Conservation (phyloP, 257 asterid genomes). For the Linaria vulgaris region DNA sequence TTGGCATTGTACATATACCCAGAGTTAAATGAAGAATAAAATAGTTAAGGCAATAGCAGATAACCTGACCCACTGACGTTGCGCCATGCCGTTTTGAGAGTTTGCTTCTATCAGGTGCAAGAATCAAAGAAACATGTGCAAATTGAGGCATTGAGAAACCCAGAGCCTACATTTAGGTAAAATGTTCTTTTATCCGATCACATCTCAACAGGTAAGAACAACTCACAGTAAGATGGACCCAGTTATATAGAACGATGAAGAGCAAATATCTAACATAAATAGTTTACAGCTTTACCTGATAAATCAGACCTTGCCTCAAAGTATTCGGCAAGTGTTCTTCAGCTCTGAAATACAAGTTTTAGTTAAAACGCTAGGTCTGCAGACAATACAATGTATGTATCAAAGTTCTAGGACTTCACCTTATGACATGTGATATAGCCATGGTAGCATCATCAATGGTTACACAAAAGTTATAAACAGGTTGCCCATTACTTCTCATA, state of each 20-base stretch:
- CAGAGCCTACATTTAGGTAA: constrained; percentile 57
- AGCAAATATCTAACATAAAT: constrained; percentile 5
- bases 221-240: constrained; percentile 20
- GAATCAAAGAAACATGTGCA: constrained; percentile 94
- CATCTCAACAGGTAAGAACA: constrained; percentile 24
- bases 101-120: constrained; percentile 95
- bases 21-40: constrained; percentile 6
- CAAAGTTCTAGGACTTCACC: constrained; percentile 40
- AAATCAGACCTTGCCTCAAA: constrained; percentile 89
- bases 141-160: constrained; percentile 84
- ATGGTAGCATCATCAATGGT: constrained; percentile 96
- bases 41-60: constrained; percentile 19
- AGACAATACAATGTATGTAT: constrained; percentile 21
- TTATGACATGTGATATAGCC: constrained; percentile 96
- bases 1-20: background rate
- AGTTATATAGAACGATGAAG: constrained; percentile 19
- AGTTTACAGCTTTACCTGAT: constrained; percentile 51
- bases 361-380: constrained; percentile 23
- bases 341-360: constrained; percentile 60
- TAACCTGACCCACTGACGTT: constrained; percentile 97
- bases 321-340: constrained; percentile 99
- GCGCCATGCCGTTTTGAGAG: constrained; percentile 98
- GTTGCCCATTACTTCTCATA: constrained; percentile 99
- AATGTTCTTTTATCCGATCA: constrained; percentile 32
- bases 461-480: constrained; percentile 95